phyloP scores from a whole-genome alignment of 179 eudicot species.

The Sideroxylon spinosum region DNA sequence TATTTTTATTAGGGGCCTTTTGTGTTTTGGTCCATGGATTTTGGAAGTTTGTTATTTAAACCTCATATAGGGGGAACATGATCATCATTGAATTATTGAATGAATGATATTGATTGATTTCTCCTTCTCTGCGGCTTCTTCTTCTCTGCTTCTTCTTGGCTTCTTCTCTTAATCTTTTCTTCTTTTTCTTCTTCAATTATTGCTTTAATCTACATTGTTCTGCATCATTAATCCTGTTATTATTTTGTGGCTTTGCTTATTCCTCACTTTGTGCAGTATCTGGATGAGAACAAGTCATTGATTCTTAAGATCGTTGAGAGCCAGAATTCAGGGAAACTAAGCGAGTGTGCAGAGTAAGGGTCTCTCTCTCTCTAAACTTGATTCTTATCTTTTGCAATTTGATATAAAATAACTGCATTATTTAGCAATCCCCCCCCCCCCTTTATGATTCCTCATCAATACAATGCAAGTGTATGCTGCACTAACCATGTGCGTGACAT shows the following conservation, averaged over 20 bases:
- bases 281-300: slow-evolving; percentile 96
- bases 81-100: too few species aligned
- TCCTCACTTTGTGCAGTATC: slow-evolving; percentile 48
- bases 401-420: not conserved
- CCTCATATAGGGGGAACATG: too few species aligned
- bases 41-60: too few species aligned
- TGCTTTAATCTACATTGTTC: too few species aligned
- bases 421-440: too few species aligned
- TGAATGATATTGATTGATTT: too few species aligned
- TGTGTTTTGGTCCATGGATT: too few species aligned
- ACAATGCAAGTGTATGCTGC: not conserved
- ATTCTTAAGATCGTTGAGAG: slow-evolving; percentile 96
- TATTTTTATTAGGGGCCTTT: too few species aligned
- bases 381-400: not conserved
- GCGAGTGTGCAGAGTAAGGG: slow-evolving; percentile 94
- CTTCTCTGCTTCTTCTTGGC: not conserved
- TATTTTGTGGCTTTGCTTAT: not conserved
- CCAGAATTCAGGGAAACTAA: slow-evolving; percentile 84
- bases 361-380: not conserved
- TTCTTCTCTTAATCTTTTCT: too few species aligned
- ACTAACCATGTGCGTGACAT: not conserved
- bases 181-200: too few species aligned
- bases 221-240: not conserved
- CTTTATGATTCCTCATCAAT: not conserved
- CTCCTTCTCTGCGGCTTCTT: too few species aligned